Base-by-base conservation (phyloP, 768 basidiomycete species). In the Austroboletus festivus region DNA sequence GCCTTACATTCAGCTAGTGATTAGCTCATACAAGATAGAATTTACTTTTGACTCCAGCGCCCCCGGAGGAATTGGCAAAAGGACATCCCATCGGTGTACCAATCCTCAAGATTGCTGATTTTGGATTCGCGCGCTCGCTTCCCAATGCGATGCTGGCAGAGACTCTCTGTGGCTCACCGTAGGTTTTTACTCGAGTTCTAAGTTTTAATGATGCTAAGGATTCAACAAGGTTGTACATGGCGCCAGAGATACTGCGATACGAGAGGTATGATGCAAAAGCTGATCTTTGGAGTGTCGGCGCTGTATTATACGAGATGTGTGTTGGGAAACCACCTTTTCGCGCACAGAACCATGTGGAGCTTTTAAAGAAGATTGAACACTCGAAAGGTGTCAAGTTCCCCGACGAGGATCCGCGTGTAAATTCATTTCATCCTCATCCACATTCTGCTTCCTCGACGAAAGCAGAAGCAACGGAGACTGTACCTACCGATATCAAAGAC, bases 241-340 rank as follows among this genome's bases (percentile, higher is more conserved):
- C 96, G 0, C 96, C 96, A 0, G 96, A 99, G 69, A 98, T 99
- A 59, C 73, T 99, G 11, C 83, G 90, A 15, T 96, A 96, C 65
- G 87, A 98, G 71, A 94, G 94, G 64, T 98, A 99, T 68, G 93
- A 96, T 65, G 94, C 94, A 18, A 95, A 93, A 65, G 96, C 91
- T 11, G 96, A 99, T 64, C 76, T 99, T 2, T 99, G 96, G 96
- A 94, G 92, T 24, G 93, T 98, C 40, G 96, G 96, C 5, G 92
- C 96, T 0, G 94, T 99, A 20, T 72, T 98, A 2, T 99, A 85
- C 70, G 96, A 99, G 68, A 97, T 96, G 86, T 77, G 83, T 16
- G 89, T 92, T 26, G 96, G 94, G 3, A 85, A 83, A 58, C 89
- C 96, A 2, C 96, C 96, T 0, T 99, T 94, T 68, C 85, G 94